These are phyloP conservation scores for Diaporthe citri DNA, from an alignment of 2,329 filamentous ascomycete species.

Conservation along the genomic window DNA sequence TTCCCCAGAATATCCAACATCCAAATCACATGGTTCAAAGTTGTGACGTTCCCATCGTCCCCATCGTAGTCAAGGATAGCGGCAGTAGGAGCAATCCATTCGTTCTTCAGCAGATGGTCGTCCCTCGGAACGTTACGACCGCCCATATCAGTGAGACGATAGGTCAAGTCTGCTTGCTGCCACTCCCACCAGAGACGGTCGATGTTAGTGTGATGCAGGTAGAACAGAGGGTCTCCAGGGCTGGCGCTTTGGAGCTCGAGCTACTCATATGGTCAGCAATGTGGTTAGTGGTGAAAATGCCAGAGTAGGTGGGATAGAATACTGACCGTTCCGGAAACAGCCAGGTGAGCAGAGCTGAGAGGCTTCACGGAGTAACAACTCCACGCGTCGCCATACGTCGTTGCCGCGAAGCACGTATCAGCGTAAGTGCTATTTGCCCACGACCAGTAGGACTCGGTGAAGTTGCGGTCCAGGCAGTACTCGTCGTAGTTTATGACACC, in stretches of 20 bases:
- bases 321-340: constrained; percentile 41
- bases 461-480: constrained; percentile 34
- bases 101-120: background rate
- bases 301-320: background rate
- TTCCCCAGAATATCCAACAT: constrained; percentile 28
- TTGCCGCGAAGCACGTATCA: constrained; percentile 29
- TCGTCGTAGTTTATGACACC: constrained; percentile 12
- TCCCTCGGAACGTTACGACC: constrained; percentile 41
- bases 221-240: constrained; percentile 53
- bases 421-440: constrained; percentile 31
- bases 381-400: constrained; percentile 41
- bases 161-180: constrained; percentile 43
- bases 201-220: constrained; percentile 48
- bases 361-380: constrained; percentile 44
- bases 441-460: background rate
- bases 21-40: constrained; percentile 29
- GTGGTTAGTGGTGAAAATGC: too few species aligned
- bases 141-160: constrained; percentile 44
- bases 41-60: constrained; percentile 31
- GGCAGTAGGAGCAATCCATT: background rate
- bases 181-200: constrained; percentile 49
- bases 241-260: constrained; percentile 41
- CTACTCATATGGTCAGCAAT: constrained; percentile 1
- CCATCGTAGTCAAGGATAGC: constrained; percentile 30
- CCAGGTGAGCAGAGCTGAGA: constrained; percentile 44